A percentile compares a stretch with the other conserved stretches of the same genome.
Conservation (phyloP, 2,329 filamentous ascomycete genomes). For the Zymoseptoria passerinii region DNA sequence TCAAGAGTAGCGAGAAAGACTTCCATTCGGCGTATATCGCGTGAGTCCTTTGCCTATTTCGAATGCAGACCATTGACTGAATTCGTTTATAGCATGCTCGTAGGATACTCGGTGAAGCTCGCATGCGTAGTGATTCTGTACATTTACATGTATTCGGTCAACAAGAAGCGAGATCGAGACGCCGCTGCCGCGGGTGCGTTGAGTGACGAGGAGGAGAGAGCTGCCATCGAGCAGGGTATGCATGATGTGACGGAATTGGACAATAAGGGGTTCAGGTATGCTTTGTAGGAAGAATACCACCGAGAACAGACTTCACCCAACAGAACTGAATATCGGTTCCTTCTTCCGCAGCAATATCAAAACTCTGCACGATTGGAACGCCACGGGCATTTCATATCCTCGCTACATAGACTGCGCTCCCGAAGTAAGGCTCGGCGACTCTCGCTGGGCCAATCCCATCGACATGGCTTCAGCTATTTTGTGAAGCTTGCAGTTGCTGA, state of each 20-base stretch:
- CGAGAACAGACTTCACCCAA: neutral
- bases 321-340: neutral
- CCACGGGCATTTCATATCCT: too few relatives aligned
- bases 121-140: conserved; percentile 44
- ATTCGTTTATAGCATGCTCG: conserved; percentile 42
- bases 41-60: conserved; percentile 13
- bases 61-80: neutral
- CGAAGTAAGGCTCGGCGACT: too few relatives aligned
- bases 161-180: conserved; percentile 47
- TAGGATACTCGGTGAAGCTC: conserved; percentile 49
- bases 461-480: too few relatives aligned
- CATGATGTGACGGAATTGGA: conserved; percentile 49
- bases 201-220: conserved; percentile 39
- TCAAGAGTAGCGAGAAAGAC: conserved; percentile 40
- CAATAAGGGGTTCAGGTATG: conserved; percentile 48
- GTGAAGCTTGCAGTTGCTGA: too few relatives aligned
- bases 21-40: conserved; percentile 46
- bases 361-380: too few relatives aligned
- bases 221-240: conserved; percentile 49
- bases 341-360: neutral
- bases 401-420: too few relatives aligned
- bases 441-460: too few relatives aligned
- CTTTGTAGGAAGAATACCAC: neutral
- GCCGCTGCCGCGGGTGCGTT: conserved; percentile 28
- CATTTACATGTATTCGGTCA: conserved; percentile 48